These are phyloP conservation scores for Naganishia vaughanmartiniae DNA, from an alignment of 768 basidiomycete genomes.

Conservation along the genomic window DNA sequence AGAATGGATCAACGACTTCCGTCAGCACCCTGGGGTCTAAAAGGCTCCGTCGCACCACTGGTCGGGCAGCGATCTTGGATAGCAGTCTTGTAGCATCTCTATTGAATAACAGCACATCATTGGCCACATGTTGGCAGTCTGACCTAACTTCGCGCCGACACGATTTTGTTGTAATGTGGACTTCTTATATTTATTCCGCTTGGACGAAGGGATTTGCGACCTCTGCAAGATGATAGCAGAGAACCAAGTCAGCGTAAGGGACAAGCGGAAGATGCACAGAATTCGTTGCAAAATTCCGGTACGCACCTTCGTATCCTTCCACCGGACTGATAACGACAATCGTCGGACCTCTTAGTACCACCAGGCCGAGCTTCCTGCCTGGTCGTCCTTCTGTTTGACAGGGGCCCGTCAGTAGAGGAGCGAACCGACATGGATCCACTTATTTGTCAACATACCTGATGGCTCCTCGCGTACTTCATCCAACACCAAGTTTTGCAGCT, in stretches of 20 bases:
- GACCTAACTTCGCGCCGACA: background rate
- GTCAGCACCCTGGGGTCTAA: no score
- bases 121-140: background rate
- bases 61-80: no score
- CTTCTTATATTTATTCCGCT: slow-evolving; percentile 27
- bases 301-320: slow-evolving; percentile 73
- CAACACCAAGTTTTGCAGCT: slow-evolving; percentile 91
- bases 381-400: slow-evolving; percentile 35
- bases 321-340: slow-evolving; percentile 90
- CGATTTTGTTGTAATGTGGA: background rate
- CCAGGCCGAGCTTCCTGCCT: slow-evolving; percentile 64
- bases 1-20: no score
- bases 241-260: background rate
- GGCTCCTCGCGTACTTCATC: slow-evolving; percentile 89
- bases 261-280: background rate
- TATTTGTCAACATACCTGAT: slow-evolving; percentile 58
- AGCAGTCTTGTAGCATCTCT: no score
- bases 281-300: background rate
- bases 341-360: slow-evolving; percentile 88
- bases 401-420: background rate
- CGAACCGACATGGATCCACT: background rate
- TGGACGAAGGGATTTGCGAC: slow-evolving; percentile 78
- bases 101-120: no score
- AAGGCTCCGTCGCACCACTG: no score
- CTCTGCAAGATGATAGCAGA: slow-evolving; percentile 53